Conservation (phyloP, 2,329 filamentous ascomycete species). For the Dryadomyces quercus-mongolicae region DNA sequence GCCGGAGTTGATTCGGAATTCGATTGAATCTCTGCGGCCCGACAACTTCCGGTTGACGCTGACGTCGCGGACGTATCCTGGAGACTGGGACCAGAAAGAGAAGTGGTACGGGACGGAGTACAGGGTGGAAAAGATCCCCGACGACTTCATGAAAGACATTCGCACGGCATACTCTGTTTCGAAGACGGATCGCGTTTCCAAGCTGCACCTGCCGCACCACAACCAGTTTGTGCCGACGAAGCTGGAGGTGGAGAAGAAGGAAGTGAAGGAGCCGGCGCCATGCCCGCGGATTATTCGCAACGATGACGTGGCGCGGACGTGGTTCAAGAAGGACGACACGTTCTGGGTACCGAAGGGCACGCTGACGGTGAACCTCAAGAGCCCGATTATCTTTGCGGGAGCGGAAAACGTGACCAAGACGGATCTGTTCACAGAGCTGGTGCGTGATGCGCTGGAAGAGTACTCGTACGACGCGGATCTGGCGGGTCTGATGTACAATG, state of each 20-base stretch:
- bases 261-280: slow-evolving; percentile 61
- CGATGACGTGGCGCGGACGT: slow-evolving; percentile 67
- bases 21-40: slow-evolving; percentile 61
- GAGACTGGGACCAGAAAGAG: slow-evolving; percentile 76
- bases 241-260: slow-evolving; percentile 89
- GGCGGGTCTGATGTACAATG: slow-evolving; percentile 72
- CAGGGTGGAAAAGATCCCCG: slow-evolving; percentile 65
- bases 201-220: slow-evolving; percentile 76
- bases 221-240: slow-evolving; percentile 95
- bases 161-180: slow-evolving; percentile 48
- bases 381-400: slow-evolving; percentile 65
- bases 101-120: slow-evolving; percentile 98
- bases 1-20: slow-evolving; percentile 59
- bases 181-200: slow-evolving; percentile 46
- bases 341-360: slow-evolving; percentile 98
- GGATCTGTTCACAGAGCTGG: slow-evolving; percentile 70
- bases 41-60: slow-evolving; percentile 85
- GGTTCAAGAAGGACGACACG: slow-evolving; percentile 97
- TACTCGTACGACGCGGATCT: slow-evolving; percentile 95
- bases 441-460: slow-evolving; percentile 79
- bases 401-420: slow-evolving; percentile 69
- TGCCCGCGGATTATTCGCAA: slow-evolving; percentile 75
- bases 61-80: slow-evolving; percentile 72
- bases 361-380: slow-evolving; percentile 68
- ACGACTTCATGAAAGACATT: slow-evolving; percentile 62